phyloP scores from a whole-genome alignment of 1,284 basidiomycete species.

The Marasmius sp. region DNA sequence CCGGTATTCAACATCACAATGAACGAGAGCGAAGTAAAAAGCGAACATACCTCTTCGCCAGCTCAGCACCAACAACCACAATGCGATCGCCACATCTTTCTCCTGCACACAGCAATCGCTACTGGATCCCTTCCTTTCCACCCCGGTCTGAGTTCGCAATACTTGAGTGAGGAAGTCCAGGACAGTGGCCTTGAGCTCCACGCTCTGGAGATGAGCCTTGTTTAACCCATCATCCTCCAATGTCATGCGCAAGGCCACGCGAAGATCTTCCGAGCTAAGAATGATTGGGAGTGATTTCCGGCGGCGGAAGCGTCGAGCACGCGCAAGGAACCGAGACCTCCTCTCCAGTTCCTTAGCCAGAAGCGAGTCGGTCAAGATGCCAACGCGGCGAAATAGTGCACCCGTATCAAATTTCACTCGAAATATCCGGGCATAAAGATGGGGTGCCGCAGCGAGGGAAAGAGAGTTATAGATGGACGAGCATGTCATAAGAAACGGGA shows the following conservation, averaged over 20 bases:
- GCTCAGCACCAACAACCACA: not conserved
- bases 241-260: conserved; percentile 50
- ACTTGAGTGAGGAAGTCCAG: conserved; percentile 12
- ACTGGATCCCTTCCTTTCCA: conserved; percentile 15
- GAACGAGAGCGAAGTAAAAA: not conserved
- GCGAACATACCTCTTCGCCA: not conserved
- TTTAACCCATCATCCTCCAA: conserved; percentile 48
- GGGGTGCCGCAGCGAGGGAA: conserved; percentile 42
- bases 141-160: not conserved
- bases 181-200: conserved; percentile 35
- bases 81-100: not conserved
- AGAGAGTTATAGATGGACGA: conserved; percentile 45
- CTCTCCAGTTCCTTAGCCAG: conserved; percentile 45
- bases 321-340: conserved; percentile 43
- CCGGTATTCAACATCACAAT: not conserved
- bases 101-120: conserved; percentile 17
- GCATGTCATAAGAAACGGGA: conserved; percentile 42
- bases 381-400: conserved; percentile 36
- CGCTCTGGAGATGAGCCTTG: conserved; percentile 37
- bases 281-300: conserved; percentile 27
- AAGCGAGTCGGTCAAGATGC: conserved; percentile 38
- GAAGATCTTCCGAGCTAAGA: conserved; percentile 42
- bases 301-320: conserved; percentile 30
- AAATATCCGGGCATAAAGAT: conserved; percentile 66
- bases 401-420: conserved; percentile 50